These are phyloP conservation scores for Chaetomiaceae sp. DNA, from an alignment of 2,329 filamentous ascomycete species.

Conservation along the genomic window DNA sequence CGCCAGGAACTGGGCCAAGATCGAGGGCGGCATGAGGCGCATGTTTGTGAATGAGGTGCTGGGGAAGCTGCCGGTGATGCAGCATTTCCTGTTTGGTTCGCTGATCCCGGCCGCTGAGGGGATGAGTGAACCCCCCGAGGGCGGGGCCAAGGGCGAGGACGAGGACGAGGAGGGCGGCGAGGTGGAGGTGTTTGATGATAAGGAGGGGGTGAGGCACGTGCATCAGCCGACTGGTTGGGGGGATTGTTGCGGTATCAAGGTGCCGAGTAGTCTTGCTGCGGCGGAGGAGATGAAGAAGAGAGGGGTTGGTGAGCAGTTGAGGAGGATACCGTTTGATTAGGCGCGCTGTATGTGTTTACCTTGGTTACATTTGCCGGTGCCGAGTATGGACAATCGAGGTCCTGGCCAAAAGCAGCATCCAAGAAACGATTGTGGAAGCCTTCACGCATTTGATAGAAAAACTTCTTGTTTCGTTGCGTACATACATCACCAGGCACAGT, in stretches of 20 bases:
- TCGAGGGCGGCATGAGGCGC: conserved; percentile 89
- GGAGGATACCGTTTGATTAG: conserved; percentile 78
- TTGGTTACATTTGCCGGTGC: too few species aligned
- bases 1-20: conserved; percentile 84
- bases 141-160: conserved; percentile 43
- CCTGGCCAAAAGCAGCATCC: too few species aligned
- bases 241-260: conserved; percentile 96
- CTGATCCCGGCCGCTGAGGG: conserved; percentile 73
- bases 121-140: conserved; percentile 62
- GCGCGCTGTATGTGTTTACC: too few species aligned
- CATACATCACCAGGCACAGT: too few species aligned
- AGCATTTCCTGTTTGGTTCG: conserved; percentile 92
- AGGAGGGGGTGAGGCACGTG: conserved; percentile 63
- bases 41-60: conserved; percentile 96
- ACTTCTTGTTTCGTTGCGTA: too few species aligned
- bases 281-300: conserved; percentile 82
- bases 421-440: too few species aligned
- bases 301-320: conserved; percentile 52
- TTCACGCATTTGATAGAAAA: too few species aligned
- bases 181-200: conserved; percentile 53
- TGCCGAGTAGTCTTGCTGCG: conserved; percentile 88
- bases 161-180: conserved; percentile 51
- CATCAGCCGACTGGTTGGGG: conserved; percentile 76
- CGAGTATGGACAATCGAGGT: too few species aligned
- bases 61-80: conserved; percentile 93